A percentile compares a stretch with the other conserved stretches of the same genome.
These are phyloP conservation scores for Saccharomycopsis sp. DNA, from an alignment of 805 yeast species.

Conservation along the genomic window DNA sequence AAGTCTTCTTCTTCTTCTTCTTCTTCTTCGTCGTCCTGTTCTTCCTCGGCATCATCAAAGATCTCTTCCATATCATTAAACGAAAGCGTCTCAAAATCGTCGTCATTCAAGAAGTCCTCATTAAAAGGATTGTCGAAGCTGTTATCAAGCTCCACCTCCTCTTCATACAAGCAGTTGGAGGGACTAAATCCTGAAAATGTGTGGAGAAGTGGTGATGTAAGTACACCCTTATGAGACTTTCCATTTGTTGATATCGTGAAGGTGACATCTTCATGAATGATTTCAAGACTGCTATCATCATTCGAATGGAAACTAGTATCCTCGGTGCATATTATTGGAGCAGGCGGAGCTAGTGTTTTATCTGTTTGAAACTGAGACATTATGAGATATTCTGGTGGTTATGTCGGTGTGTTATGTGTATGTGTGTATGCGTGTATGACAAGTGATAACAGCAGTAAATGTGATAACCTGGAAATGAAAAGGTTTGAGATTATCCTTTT, in stretches of 20 bases:
- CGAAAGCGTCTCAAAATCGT: slow-evolving; percentile 21
- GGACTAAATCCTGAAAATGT: slow-evolving; percentile 14
- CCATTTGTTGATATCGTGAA: neutral
- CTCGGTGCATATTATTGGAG: neutral
- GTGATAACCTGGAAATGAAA: neutral
- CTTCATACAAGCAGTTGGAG: slow-evolving; percentile 11
- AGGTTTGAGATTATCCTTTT: neutral
- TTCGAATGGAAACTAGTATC: neutral
- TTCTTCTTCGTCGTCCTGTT: neutral
- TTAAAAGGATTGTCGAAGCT: slow-evolving; percentile 19
- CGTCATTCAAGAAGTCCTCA: slow-evolving; percentile 18
- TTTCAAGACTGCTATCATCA: neutral
- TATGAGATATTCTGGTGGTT: neutral
- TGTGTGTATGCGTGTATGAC: neutral
- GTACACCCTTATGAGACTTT: neutral
- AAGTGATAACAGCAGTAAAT: neutral
- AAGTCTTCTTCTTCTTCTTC: neutral
- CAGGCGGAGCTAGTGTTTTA: neutral
- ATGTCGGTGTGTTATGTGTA: neutral
- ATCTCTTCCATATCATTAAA: slow-evolving; percentile 21
- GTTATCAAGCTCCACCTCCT: slow-evolving; percentile 10
- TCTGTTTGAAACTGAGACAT: neutral
- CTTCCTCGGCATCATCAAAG: slow-evolving; percentile 8
- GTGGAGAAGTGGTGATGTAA: neutral
- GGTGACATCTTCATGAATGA: neutral